phyloP scores from a whole-genome alignment of 2,329 filamentous ascomycete genomes.

The Fusarium sp. region DNA sequence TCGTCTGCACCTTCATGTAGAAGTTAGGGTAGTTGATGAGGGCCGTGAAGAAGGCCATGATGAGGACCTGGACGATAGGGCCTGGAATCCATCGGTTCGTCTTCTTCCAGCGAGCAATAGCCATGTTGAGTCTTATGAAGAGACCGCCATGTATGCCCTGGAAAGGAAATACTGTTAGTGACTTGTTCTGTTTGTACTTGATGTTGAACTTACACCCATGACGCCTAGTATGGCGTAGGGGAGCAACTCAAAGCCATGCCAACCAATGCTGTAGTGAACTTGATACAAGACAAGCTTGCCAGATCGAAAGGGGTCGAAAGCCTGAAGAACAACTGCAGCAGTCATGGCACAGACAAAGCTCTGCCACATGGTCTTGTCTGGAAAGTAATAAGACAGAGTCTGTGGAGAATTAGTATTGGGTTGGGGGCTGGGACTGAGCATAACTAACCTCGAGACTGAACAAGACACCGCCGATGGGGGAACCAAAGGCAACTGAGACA shows the following conservation, averaged over 20 bases:
- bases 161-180: conserved; percentile 15
- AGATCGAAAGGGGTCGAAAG: conserved; percentile 91
- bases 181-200: not conserved
- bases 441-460: conserved; percentile 84
- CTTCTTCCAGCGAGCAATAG: conserved; percentile 82
- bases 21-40: conserved; percentile 95
- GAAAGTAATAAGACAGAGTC: conserved; percentile 93
- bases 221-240: conserved; percentile 89
- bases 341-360: conserved; percentile 99
- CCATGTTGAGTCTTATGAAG: conserved; percentile 95
- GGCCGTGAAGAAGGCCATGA: conserved; percentile 84
- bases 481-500: conserved; percentile 93
- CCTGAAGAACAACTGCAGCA: conserved; percentile 92
- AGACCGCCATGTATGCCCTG: conserved; percentile 91
- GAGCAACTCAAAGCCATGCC: conserved; percentile 93
- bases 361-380: conserved; percentile 99
- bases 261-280: conserved; percentile 88
- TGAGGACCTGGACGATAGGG: conserved; percentile 80
- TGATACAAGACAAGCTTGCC: conserved; percentile 97
- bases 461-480: conserved; percentile 91
- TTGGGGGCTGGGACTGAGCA: too few species aligned
- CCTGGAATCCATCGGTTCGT: conserved; percentile 70
- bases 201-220: conserved; percentile 65
- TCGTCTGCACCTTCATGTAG: conserved; percentile 93
- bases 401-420: conserved; percentile 1